phyloP scores from a whole-genome alignment of 495 filamentous ascomycete genomes.

The Aspergillus cavernicola region DNA sequence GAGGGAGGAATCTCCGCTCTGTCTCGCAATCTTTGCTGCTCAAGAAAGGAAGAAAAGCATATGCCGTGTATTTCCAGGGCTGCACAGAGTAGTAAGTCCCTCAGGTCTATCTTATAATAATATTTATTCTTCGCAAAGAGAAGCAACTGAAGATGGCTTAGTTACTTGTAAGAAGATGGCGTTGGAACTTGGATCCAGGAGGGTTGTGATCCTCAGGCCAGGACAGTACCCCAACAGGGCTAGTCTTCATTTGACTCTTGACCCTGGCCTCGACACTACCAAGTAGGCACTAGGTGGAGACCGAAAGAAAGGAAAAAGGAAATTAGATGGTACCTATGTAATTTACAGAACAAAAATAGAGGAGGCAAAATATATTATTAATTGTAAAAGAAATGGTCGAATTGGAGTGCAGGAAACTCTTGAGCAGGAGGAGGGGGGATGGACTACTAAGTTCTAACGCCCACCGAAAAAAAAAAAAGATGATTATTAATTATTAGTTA shows the following conservation, averaged over 20 bases:
- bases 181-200: background rate
- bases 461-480: background rate
- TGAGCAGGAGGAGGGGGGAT: background rate
- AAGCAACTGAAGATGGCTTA: background rate
- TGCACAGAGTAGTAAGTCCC: slow-evolving; percentile 1
- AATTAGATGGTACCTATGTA: background rate
- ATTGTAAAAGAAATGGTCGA: background rate
- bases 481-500: slow-evolving; percentile 3
- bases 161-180: background rate
- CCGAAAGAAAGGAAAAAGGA: background rate
- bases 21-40: background rate
- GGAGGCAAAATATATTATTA: background rate
- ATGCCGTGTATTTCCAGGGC: slow-evolving; percentile 19
- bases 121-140: background rate
- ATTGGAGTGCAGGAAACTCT: background rate
- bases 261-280: background rate
- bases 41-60: slow-evolving; percentile 5
- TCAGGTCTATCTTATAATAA: too few species aligned
- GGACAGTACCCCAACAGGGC: slow-evolving; percentile 9
- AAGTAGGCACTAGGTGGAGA: background rate
- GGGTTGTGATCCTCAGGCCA: slow-evolving; percentile 5
- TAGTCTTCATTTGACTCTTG: slow-evolving; percentile 2
- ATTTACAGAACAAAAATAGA: slow-evolving; percentile 1
- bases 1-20: background rate
- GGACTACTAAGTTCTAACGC: slow-evolving; percentile 6